Evolutionary conservation across 2,329 filamentous ascomycete genomes (phyloP).

Genomic region (Fusarium nodosum): DNA sequence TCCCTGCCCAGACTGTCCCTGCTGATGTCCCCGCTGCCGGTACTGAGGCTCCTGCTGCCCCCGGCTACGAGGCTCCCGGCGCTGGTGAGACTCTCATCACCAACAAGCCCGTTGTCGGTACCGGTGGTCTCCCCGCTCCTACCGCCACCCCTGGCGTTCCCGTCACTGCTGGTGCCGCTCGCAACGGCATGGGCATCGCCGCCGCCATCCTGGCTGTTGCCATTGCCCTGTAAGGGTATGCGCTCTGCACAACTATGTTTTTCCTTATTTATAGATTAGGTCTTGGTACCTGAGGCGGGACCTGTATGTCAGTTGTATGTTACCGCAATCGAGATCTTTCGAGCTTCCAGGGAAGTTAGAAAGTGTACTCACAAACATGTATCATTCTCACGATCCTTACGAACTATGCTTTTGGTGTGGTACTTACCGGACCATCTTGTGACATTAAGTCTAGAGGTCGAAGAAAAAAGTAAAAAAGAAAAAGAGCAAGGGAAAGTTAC

Average conservation of each 20-base stretch:
- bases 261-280: constrained; percentile 48
- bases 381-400: constrained; percentile 72
- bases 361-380: constrained; percentile 50
- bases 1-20: constrained; percentile 56
- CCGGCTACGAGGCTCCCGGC: constrained; percentile 39
- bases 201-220: constrained; percentile 61
- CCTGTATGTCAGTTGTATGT: constrained; percentile 47
- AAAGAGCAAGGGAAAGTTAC: constrained; percentile 45
- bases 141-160: constrained; percentile 55
- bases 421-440: constrained; percentile 34
- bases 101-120: constrained; percentile 48
- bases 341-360: constrained; percentile 38
- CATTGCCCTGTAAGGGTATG: constrained; percentile 61
- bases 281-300: constrained; percentile 48
- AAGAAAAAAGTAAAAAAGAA: constrained; percentile 43
- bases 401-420: constrained; percentile 56
- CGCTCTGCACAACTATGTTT: constrained; percentile 41
- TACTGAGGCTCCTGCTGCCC: constrained; percentile 30
- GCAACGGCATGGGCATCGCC: constrained; percentile 62
- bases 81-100: constrained; percentile 47
- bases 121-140: constrained; percentile 53
- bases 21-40: constrained; percentile 57
- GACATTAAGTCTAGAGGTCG: constrained; percentile 36
- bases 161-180: constrained; percentile 58
- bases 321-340: constrained; percentile 35